Conservation (phyloP, 352 stramenopile species). For the Phytophthora pini region DNA sequence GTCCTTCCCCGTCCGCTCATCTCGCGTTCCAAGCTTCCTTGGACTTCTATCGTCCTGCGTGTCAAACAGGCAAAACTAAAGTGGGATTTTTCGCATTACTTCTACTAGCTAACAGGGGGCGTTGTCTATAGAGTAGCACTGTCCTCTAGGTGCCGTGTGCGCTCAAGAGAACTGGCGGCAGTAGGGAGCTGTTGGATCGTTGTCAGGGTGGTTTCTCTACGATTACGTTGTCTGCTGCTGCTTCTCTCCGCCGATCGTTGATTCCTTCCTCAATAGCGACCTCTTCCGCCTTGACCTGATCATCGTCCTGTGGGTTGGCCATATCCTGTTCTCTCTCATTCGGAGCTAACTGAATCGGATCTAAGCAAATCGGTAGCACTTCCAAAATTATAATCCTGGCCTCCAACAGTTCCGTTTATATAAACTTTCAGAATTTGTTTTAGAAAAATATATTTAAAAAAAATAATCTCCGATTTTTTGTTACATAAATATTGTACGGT, state of each 20-base stretch:
- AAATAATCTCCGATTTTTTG: no score
- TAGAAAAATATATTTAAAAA: no score
- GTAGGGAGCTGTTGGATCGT: conserved; percentile 36
- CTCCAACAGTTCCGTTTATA: no score
- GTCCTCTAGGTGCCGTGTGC: conserved; percentile 21
- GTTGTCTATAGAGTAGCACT: conserved; percentile 32
- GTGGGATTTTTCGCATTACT: neutral
- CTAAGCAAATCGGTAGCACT: no score
- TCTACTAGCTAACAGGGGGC: conserved; percentile 9
- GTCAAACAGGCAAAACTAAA: no score
- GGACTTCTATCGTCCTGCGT: no score
- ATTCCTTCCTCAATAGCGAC: conserved; percentile 17
- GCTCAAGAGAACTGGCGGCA: conserved; percentile 23
- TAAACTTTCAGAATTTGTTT: no score
- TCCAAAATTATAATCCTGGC: no score
- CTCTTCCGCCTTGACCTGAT: conserved; percentile 21
- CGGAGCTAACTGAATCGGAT: no score
- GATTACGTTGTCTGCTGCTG: neutral
- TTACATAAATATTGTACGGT: no score
- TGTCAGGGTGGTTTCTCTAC: conserved; percentile 9
- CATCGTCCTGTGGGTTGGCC: conserved; percentile 43
- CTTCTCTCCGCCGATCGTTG: neutral
- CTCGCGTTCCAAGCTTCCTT: no score
- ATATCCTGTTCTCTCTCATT: neutral
- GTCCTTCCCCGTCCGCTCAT: no score